Base-by-base conservation (phyloP, 331 rosid species). In the Phaseolus coccineus region DNA sequence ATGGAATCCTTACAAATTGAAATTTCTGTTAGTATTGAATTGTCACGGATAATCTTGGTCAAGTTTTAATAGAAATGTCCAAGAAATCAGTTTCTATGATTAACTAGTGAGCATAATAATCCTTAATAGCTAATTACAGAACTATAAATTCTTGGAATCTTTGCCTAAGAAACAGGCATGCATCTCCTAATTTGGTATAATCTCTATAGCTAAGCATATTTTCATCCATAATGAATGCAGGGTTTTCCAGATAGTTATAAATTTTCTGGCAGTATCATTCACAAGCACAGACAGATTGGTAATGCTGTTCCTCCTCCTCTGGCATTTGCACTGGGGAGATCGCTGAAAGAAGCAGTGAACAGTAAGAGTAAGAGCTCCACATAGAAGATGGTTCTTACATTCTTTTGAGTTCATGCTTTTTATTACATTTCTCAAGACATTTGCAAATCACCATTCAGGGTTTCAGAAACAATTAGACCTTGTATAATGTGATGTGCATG, bases 251-350 rank as follows among this genome's bases (percentile, higher is more conserved):
- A 96, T 65, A 39, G 84, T 69, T 96, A 93, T 70, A 77, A 87
- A 46, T 96, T 96, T 84, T 57, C 80, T 31, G 98, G 98, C 3
- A 93, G 84, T 70, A 91, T 91, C 39, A 88, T 83, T 35, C 97
- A 96, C 89, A 91, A 91, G 85, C 94, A 96, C 81, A 69, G 94
- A 91, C 98, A 96, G 85, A 96, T 96, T 66, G 99, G 99, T n/a
- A 96, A 96, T 82, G 99, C 99, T 31, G 99, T 96, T 52, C 99
- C 99, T 83, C 98, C 99, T 53, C 91, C 99, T 42, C 57, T 91
- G 71, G 98, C 98, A 56, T 88, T 82, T 76, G 98, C 98, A 16
- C 79, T 94, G 16, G 97, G 97, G 11, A 74, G 84, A 69, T 91
- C 87, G 61, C 97, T 94, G 74, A 91, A 89, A 87, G 93, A 91